Percentiles rank a stretch among this genome's conserved stretches.
Conservation (phyloP, 352 stramenopile genomes). For the Phytophthora nicotianae region DNA sequence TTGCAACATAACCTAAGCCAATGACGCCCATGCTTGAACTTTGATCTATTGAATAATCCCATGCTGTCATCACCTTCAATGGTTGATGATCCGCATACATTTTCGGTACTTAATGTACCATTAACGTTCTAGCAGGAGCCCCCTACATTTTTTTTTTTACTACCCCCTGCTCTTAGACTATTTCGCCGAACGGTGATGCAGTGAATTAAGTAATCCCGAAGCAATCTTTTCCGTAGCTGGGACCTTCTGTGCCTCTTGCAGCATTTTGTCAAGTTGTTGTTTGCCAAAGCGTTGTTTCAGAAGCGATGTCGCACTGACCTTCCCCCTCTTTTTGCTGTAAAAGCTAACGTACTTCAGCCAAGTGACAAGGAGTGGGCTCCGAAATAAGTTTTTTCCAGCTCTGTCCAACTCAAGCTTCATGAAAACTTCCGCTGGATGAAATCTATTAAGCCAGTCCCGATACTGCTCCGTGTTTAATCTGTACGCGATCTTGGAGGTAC, state of each 20-base stretch:
- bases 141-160: too few species aligned
- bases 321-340: background rate
- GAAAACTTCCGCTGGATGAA: background rate
- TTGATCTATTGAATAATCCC: too few species aligned
- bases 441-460: background rate
- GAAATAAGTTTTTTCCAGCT: background rate
- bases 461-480: slow-evolving; percentile 2
- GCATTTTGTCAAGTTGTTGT: background rate
- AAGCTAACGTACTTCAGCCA: slow-evolving; percentile 6
- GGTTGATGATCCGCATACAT: too few species aligned
- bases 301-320: background rate
- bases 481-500: background rate
- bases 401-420: background rate
- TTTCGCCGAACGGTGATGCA: too few species aligned
- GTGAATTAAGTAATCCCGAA: background rate
- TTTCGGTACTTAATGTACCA: too few species aligned
- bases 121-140: too few species aligned
- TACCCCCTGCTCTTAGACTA: too few species aligned
- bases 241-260: background rate
- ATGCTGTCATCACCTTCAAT: too few species aligned
- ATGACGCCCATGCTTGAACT: too few species aligned
- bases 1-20: too few species aligned
- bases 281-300: background rate
- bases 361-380: background rate
- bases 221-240: background rate